Evolutionary conservation across 2,329 filamentous ascomycete species (phyloP).

Genomic region (Claviceps capensis): DNA sequence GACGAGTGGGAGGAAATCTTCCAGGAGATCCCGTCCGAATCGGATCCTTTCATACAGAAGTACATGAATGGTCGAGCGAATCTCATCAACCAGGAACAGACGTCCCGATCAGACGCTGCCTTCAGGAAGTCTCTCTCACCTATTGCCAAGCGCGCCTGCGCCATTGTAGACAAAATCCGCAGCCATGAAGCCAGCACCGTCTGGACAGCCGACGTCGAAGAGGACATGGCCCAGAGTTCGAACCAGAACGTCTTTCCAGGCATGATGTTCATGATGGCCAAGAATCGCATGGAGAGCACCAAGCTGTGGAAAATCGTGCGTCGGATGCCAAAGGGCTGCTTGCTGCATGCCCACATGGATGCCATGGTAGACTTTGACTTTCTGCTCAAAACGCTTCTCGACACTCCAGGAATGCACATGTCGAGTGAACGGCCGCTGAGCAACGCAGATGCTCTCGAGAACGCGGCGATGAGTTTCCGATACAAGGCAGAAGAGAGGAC

Average conservation of each 20-base stretch:
- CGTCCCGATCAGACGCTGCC: conserved; percentile 57
- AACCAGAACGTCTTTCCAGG: conserved; percentile 62
- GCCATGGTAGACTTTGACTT: conserved; percentile 84
- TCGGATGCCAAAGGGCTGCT: conserved; percentile 75
- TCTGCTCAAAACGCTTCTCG: conserved; percentile 58
- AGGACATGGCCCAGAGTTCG: conserved; percentile 48
- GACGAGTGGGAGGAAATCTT: conserved; percentile 46
- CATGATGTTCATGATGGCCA: conserved; percentile 86
- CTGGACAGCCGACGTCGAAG: conserved; percentile 64
- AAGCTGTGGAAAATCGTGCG: conserved; percentile 75
- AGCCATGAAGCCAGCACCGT: conserved; percentile 60
- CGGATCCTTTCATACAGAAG: conserved; percentile 69
- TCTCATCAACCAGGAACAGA: conserved; percentile 69
- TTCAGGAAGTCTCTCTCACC: conserved; percentile 67
- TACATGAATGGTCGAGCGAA: conserved; percentile 65
- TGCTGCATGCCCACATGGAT: conserved; percentile 79
- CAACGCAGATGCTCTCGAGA: conserved; percentile 36
- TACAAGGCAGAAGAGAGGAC: conserved; percentile 35
- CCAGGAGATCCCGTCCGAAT: conserved; percentile 38
- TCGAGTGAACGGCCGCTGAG: conserved; percentile 43
- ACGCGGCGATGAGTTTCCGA: conserved; percentile 46
- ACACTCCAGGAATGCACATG: conserved; percentile 62
- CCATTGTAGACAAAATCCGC: conserved; percentile 69
- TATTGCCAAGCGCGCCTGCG: conserved; percentile 61
- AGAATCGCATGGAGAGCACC: conserved; percentile 72